Evolutionary conservation across 2,329 filamentous ascomycete genomes (phyloP).

Genomic region (Septoria linicola): DNA sequence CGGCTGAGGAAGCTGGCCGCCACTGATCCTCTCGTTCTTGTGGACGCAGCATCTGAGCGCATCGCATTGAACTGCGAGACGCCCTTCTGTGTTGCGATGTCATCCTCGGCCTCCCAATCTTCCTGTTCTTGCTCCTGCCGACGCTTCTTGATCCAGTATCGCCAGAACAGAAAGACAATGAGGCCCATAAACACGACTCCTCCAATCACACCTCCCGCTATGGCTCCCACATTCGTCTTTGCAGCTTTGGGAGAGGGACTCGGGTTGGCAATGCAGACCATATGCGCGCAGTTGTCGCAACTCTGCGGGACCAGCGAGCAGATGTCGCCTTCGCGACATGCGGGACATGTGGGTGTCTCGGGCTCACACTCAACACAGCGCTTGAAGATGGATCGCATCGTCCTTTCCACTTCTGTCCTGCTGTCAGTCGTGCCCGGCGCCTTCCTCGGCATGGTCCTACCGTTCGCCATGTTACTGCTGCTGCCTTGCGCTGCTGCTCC

Average conservation of each 20-base stretch:
- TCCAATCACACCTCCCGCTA: conserved; percentile 87
- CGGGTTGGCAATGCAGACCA: conserved; percentile 53
- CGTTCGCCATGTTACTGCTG: conserved; percentile 3
- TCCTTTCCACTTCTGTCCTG: conserved; percentile 24
- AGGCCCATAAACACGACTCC: conserved; percentile 74
- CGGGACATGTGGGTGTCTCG: conserved; percentile 57
- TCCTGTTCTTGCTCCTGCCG: conserved; percentile 60
- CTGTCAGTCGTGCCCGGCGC: not conserved
- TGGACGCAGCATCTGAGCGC: conserved; percentile 71
- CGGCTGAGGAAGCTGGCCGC: conserved; percentile 93
- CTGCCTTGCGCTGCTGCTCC: conserved; percentile 4
- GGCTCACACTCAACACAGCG: conserved; percentile 60
- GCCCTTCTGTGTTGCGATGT: conserved; percentile 56
- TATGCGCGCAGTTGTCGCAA: conserved; percentile 60
- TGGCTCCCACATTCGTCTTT: conserved; percentile 73
- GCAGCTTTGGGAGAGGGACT: conserved; percentile 37
- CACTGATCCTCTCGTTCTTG: conserved; percentile 75
- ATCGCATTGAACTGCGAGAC: conserved; percentile 54
- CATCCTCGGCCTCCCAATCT: conserved; percentile 56
- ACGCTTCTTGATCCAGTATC: conserved; percentile 79
- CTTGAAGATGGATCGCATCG: conserved; percentile 49
- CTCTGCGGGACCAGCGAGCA: conserved; percentile 61
- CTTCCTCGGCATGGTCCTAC: conserved; percentile 3
- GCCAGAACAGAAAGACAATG: conserved; percentile 78
- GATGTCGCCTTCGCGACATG: conserved; percentile 55